phyloP scores from a whole-genome alignment of 2,329 filamentous ascomycete species.

The Ceratocystis alfenasii region DNA sequence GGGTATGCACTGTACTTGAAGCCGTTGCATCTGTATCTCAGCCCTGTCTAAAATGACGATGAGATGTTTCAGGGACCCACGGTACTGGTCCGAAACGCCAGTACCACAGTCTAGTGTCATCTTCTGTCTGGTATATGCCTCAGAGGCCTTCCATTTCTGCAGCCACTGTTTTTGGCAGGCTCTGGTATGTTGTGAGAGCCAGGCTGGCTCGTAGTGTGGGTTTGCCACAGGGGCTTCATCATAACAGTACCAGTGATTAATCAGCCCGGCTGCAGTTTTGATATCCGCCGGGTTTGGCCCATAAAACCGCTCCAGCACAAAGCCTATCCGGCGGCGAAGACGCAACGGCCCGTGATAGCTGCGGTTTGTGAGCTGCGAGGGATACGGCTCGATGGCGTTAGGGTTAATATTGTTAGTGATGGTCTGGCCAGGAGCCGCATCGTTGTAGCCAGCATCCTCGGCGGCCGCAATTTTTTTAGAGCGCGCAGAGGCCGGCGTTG shows the following conservation, averaged over 20 bases:
- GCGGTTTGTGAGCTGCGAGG: constrained; percentile 23
- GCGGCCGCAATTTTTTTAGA: constrained; percentile 24
- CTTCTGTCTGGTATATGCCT: not conserved
- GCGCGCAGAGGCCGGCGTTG: constrained; percentile 26
- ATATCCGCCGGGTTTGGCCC: constrained; percentile 24
- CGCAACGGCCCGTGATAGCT: constrained; percentile 32
- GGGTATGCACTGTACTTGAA: constrained; percentile 22
- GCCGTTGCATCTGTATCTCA: constrained; percentile 27
- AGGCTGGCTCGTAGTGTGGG: constrained; percentile 22
- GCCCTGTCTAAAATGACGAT: constrained; percentile 28
- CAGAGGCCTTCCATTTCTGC: constrained; percentile 18
- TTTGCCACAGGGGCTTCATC: constrained; percentile 26
- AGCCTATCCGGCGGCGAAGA: constrained; percentile 23
- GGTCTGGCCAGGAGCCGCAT: constrained; percentile 27
- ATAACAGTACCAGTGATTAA: constrained; percentile 29
- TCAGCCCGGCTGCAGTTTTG: constrained; percentile 23
- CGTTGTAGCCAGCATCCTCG: constrained; percentile 24
- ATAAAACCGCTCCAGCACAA: constrained; percentile 26
- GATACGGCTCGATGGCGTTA: constrained; percentile 28
- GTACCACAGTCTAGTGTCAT: constrained; percentile 26
- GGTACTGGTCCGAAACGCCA: constrained; percentile 24
- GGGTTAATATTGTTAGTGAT: constrained; percentile 26
- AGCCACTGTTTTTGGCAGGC: constrained; percentile 16
- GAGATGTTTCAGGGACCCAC: constrained; percentile 27
- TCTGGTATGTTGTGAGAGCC: constrained; percentile 23